These are phyloP conservation scores for Urostyla sp. DNA, from an alignment of 73 alveolate genomes.

Conservation along the genomic window DNA sequence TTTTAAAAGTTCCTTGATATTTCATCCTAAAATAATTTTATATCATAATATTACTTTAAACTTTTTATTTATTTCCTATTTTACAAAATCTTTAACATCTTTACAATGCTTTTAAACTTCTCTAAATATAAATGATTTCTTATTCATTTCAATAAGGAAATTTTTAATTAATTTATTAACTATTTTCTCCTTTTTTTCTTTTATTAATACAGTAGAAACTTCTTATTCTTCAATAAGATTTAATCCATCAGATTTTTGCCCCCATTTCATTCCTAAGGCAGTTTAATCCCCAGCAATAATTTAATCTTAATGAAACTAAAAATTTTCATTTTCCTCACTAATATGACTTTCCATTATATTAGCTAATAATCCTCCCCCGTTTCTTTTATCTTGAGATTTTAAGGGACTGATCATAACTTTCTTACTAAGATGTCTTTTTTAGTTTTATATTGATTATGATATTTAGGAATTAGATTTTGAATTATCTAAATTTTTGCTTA, in stretches of 20 bases:
- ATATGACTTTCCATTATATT: not conserved
- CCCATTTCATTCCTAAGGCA: not conserved
- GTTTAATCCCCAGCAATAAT: not conserved
- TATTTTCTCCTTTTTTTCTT: not conserved
- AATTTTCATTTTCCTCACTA: conserved; percentile 10
- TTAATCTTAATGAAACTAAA: conserved; percentile 6
- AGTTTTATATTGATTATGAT: not conserved
- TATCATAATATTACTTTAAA: conserved; percentile 8
- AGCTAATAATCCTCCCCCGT: not conserved
- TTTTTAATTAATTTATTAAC: not conserved
- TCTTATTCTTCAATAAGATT: conserved; percentile 30
- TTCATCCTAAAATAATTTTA: not conserved
- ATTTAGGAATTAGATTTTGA: not conserved
- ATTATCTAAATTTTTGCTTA: not conserved
- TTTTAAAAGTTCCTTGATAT: too few relatives aligned
- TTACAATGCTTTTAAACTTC: not conserved
- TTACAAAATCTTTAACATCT: not conserved
- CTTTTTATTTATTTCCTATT: not conserved
- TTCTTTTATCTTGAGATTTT: not conserved
- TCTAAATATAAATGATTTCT: conserved; percentile 31
- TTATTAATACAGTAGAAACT: not conserved
- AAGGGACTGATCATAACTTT: not conserved
- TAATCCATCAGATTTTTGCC: not conserved
- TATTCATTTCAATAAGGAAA: conserved; percentile 18
- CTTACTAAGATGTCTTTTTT: not conserved